Evolutionary conservation across 805 yeast genomes (phyloP), one percentile per base, ranked within the genome.

Genomic region (Candida morakotiae): DNA sequence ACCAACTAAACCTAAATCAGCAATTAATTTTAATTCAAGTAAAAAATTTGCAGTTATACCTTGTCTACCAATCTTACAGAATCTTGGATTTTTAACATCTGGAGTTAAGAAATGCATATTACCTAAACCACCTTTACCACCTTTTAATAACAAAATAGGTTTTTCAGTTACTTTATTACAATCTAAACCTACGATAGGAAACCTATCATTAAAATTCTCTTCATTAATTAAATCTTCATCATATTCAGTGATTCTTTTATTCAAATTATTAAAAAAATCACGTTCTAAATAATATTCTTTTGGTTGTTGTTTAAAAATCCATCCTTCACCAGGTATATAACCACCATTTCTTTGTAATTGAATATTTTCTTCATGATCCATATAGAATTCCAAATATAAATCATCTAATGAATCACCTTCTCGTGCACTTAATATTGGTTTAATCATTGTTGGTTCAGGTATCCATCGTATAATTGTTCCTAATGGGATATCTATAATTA

Each of bases 41-140:
- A 87, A 60, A 44, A 93, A 87, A 39, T 69, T 66, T 14, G 76
- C 74, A 25, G 77, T 80, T 2, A 87, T 46, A 0, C 87, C 87
- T 5, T 60, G 60, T 42, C 98, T 73, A 3, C 98, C 98, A 18
- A 54, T 56, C 52, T 88, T 89, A 19, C 91, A 77, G 57, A 93
- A 93, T 38, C 95, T 67, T 10, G 98, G 98, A 51, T 88, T 91
- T 42, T 97, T 75, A 40, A 93, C 79, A 35, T 79, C 77, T 31
- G 82, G 71, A 1, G 96, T 87, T 34, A 86, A 67, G 54, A 93
- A 93, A 57, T 91, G 96, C 93, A 87, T 87, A 58, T 93, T 93
- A 1, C 98, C 98, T 66, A 91, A 70, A 0, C 98, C 98, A 15
- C 98, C 98, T 44, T 71, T 69, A 8, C 98, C 98, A 29, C 98